A percentile compares a stretch with the other conserved stretches of the same genome.
phyloP scores from a whole-genome alignment of 768 basidiomycete genomes.

The Cantharellus anzutake region DNA sequence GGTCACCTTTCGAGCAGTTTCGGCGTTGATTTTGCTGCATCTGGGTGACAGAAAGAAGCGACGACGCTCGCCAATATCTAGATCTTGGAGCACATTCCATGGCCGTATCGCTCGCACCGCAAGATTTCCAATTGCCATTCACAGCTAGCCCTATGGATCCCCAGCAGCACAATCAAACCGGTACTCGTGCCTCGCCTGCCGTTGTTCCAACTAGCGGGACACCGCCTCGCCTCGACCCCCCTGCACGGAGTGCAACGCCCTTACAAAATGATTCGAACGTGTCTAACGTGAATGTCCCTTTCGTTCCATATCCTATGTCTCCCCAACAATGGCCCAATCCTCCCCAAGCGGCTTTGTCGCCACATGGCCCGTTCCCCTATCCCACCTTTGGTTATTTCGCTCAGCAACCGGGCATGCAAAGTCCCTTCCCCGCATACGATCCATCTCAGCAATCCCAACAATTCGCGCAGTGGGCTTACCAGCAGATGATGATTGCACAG shows the following conservation, averaged over 20 bases:
- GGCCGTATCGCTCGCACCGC: neutral
- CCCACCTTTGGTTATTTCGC: conserved; percentile 48
- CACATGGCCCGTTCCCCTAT: conserved; percentile 14
- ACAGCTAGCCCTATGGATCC: neutral
- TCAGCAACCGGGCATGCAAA: conserved; percentile 46
- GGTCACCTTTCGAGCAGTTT: too few species aligned
- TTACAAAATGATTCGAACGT: neutral
- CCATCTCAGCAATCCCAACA: conserved; percentile 36
- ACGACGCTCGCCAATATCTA: too few species aligned
- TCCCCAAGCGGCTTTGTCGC: neutral
- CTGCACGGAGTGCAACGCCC: neutral
- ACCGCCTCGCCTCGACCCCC: neutral
- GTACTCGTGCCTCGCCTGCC: neutral
- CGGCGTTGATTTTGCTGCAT: too few species aligned
- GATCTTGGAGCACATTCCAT: neutral
- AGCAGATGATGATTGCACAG: conserved; percentile 75
- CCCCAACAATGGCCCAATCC: neutral
- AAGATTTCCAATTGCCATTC: neutral
- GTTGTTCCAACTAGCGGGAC: neutral
- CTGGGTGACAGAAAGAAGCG: too few species aligned
- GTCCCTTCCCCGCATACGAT: conserved; percentile 40
- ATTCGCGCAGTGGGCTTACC: conserved; percentile 67
- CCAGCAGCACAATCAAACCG: neutral
- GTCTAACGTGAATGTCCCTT: neutral
- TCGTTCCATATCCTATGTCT: neutral